Evolutionary conservation across 2,329 filamentous ascomycete genomes (phyloP), one percentile per base, ranked within the genome.

Genomic region (Ophiocordyceps sinensis): DNA sequence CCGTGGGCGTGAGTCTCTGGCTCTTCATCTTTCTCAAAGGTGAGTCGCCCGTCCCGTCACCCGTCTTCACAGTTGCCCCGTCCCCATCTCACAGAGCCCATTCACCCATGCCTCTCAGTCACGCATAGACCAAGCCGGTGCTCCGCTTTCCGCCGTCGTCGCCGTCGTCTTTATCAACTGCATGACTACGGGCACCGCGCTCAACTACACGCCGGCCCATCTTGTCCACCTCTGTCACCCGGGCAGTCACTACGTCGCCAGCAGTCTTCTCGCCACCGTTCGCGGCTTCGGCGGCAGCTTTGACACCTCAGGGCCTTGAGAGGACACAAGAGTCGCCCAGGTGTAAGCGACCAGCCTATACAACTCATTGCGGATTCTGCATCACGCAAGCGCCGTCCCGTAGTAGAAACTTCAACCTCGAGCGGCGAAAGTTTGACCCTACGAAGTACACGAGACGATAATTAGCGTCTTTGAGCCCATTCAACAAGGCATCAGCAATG

Each of bases 191-290:
- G 36, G 36, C 26, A 23, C 73, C 75, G 69, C 75, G 6, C 63
- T 89, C 43, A 91, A 89, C 58, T 93, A 93, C 60, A 83, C 81
- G 0, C 70, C 93, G 3, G 83, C 85, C 0, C 86, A 93, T 52
- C 58, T 88, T 5, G 68, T 93, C 5, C 82, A 91, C 55, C 66
- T 89, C 5, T 82, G 80, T 0, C 64, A 66, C 0, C 67, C 73
- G 1, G 68, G 74, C 7, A 75, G 77, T 1, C 82, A 88, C 51
- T 86, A 83, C 52, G 76, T 91, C 39, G 76, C 82, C 3, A 85
- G 81, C 1, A 82, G 83, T 12, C 65, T 94, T 35, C 61, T 89
- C 4, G 76, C 80, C 26, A 93, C 85, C 1, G 89, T 89, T 60
- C 73, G 86, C 4, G 83, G 83, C 5, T 88, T 91, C 47, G 82